Conservation (phyloP, 139 green algal species). For the Pedinophyceae sp. region DNA sequence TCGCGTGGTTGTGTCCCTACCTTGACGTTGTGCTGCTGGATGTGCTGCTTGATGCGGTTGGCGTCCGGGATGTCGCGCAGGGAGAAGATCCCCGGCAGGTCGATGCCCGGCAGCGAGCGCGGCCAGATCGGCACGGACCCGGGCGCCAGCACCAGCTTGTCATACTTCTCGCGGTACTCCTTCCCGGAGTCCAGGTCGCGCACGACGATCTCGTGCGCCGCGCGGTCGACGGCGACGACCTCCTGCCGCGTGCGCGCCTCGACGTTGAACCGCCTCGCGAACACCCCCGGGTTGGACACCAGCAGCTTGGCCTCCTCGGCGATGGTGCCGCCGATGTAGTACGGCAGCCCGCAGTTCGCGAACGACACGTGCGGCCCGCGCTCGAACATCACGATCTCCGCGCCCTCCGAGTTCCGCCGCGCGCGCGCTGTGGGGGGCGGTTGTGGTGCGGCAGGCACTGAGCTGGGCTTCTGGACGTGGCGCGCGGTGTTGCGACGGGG, state of each 20-base stretch:
- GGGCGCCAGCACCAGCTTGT: constrained; percentile 28
- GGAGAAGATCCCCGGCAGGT: constrained; percentile 31
- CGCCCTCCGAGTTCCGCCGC: constrained; percentile 8
- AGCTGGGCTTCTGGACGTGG: too few relatives aligned
- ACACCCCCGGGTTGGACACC: constrained; percentile 24
- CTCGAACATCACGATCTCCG: constrained; percentile 32
- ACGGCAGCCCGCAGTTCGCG: constrained; percentile 38
- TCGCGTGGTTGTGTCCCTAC: too few relatives aligned
- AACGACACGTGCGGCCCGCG: constrained; percentile 27
- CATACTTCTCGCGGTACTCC: constrained; percentile 14
- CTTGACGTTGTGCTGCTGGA: not conserved
- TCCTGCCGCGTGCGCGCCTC: constrained; percentile 17
- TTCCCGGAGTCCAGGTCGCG: too few relatives aligned
- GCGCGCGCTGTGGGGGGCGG: too few relatives aligned
- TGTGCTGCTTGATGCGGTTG: not conserved
- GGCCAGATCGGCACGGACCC: constrained; percentile 21
- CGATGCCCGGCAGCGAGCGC: constrained; percentile 25
- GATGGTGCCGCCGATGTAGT: constrained; percentile 26
- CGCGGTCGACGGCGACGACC: constrained; percentile 16
- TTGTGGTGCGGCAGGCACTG: too few relatives aligned
- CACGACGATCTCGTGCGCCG: too few relatives aligned
- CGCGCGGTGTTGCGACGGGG: too few relatives aligned
- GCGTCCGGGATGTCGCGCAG: constrained; percentile 28
- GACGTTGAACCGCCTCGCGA: constrained; percentile 31
- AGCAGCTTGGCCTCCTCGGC: constrained; percentile 23